A percentile compares a stretch with the other conserved stretches of the same genome.
These are phyloP conservation scores for Entamoeba moshkovskii DNA, from an alignment of 208 protist species.

Conservation along the genomic window DNA sequence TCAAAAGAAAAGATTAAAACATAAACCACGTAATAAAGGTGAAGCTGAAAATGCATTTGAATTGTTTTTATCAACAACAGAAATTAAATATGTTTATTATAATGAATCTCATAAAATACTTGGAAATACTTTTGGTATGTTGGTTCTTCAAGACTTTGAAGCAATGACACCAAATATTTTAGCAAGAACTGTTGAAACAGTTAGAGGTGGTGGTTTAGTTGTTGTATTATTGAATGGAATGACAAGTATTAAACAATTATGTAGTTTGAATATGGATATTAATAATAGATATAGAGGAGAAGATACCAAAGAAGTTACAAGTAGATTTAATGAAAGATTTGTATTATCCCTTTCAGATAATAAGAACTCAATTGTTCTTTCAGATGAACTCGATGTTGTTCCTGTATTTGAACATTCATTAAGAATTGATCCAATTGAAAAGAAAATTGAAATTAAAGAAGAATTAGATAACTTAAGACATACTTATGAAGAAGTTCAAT, in stretches of 20 bases:
- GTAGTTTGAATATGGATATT: conserved; percentile 89
- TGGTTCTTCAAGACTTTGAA: conserved; percentile 90
- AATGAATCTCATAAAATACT: conserved; percentile 91
- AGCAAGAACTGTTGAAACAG: conserved; percentile 94
- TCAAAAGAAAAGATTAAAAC: background rate
- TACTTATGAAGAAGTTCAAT: conserved; percentile 31
- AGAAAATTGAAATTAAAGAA: background rate
- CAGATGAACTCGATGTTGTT: conserved; percentile 93
- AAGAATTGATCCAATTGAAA: conserved; percentile 9
- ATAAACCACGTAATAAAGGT: background rate
- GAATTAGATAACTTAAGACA: background rate
- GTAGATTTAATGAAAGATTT: conserved; percentile 97
- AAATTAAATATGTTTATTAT: conserved; percentile 95
- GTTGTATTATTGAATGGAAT: conserved; percentile 87
- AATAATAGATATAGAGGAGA: conserved; percentile 59
- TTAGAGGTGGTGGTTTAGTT: conserved; percentile 93
- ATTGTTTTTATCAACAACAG: background rate
- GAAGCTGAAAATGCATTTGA: background rate
- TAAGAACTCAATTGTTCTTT: conserved; percentile 62
- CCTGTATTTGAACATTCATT: conserved; percentile 60
- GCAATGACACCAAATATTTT: conserved; percentile 94
- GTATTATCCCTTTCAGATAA: conserved; percentile 82
- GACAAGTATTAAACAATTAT: conserved; percentile 80
- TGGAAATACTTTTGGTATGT: conserved; percentile 96
- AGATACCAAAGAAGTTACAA: background rate